These are phyloP conservation scores for Cinnamomum chago DNA, from an alignment of 164 flowering plant genomes.

Conservation along the genomic window DNA sequence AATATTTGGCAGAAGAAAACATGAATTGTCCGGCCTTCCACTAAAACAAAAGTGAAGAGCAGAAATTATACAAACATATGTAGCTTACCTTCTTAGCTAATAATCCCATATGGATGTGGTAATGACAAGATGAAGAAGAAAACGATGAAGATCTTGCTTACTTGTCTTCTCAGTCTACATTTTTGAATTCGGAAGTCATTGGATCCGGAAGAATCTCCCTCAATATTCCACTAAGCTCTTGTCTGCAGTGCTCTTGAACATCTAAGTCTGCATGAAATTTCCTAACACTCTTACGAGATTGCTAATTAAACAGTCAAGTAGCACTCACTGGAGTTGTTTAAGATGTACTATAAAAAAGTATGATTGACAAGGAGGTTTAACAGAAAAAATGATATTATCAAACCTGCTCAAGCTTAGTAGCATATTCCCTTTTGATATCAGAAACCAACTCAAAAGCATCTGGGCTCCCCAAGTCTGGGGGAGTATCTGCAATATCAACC, in stretches of 20 bases:
- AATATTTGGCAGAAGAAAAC: neutral
- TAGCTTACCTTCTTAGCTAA: constrained; percentile 6
- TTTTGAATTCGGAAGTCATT: constrained; percentile 31
- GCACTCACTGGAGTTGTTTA: neutral
- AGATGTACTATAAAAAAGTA: too few relatives aligned
- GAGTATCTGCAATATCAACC: constrained; percentile 31
- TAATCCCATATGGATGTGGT: too few relatives aligned
- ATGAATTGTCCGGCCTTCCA: neutral
- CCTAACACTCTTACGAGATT: constrained; percentile 74
- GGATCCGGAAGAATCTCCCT: constrained; percentile 69
- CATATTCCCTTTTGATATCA: constrained; percentile 65
- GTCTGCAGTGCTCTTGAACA: constrained; percentile 72
- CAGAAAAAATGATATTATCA: neutral
- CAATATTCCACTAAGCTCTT: constrained; percentile 65
- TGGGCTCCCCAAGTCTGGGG: constrained; percentile 48
- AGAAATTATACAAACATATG: neutral
- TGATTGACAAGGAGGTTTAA: neutral
- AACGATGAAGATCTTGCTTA: too few relatives aligned
- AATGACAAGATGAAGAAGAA: too few relatives aligned
- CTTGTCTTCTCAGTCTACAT: constrained; percentile 53
- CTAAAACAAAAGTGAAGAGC: neutral
- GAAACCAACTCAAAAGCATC: constrained; percentile 52
- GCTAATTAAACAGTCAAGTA: constrained; percentile 17
- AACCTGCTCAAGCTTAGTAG: constrained; percentile 67
- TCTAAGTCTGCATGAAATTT: constrained; percentile 73